Conservation (phyloP, 768 basidiomycete genomes). For the Nidularia pulvinata region DNA sequence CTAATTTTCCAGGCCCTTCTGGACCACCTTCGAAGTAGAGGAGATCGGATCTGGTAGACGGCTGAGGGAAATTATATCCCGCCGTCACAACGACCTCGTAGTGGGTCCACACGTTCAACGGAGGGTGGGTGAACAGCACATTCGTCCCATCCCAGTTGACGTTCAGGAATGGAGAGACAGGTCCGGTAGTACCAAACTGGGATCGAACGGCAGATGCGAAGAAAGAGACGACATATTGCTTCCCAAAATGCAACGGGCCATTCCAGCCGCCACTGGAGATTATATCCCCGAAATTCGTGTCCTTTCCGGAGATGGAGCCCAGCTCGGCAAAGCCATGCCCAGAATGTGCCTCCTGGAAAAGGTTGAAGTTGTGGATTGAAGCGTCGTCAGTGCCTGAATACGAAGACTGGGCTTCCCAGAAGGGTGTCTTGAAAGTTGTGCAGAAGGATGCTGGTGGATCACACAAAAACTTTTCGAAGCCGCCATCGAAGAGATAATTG, state of each 20-base stretch:
- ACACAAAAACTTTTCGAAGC: slow-evolving; percentile 38
- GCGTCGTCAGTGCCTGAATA: slow-evolving; percentile 37
- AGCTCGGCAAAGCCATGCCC: slow-evolving; percentile 37
- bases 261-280: slow-evolving; percentile 22
- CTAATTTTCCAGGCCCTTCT: too few species aligned
- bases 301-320: slow-evolving; percentile 38
- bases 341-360: slow-evolving; percentile 29
- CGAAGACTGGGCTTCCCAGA: slow-evolving; percentile 38
- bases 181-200: slow-evolving; percentile 24
- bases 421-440: slow-evolving; percentile 27
- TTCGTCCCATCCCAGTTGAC: slow-evolving; percentile 40
- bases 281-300: slow-evolving; percentile 35
- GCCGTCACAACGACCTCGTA: too few species aligned
- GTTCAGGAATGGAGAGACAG: slow-evolving; percentile 32
- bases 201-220: slow-evolving; percentile 35
- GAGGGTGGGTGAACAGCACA: slow-evolving; percentile 9
- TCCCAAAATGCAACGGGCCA: slow-evolving; percentile 25
- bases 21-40: too few species aligned
- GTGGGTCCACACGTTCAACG: too few species aligned
- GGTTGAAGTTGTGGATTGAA: slow-evolving; percentile 37
- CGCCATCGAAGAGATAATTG: slow-evolving; percentile 34
- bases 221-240: slow-evolving; percentile 36
- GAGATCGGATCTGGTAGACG: too few species aligned
- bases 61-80: too few species aligned
- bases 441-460: slow-evolving; percentile 33